Percentiles rank a stretch among this genome's conserved stretches.
Evolutionary conservation across 164 flowering plant genomes (phyloP).

Genomic region (Vitis vinifera): DNA sequence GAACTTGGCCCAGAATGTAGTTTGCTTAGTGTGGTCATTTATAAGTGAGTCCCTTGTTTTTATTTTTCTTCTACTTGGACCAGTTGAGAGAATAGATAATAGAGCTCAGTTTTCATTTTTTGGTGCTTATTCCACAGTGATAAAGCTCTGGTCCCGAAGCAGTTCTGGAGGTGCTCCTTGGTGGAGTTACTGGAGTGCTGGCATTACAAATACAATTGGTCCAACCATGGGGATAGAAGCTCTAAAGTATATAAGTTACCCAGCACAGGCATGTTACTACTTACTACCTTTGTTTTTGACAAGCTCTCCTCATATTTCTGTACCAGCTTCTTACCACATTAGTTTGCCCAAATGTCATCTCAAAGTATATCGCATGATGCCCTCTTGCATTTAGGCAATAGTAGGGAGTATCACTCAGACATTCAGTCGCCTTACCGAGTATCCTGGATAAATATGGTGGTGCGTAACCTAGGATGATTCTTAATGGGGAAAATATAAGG

Average conservation of each 20-base stretch:
- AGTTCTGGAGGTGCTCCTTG: constrained; percentile 83
- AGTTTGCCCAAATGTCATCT: too few species aligned
- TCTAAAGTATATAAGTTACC: constrained; percentile 93
- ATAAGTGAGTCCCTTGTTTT: constrained; percentile 56
- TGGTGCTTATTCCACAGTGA: constrained; percentile 45
- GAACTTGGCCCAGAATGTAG: constrained; percentile 89
- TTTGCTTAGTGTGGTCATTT: constrained; percentile 93
- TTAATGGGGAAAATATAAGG: not conserved
- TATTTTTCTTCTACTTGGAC: constrained; percentile 3
- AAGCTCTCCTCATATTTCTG: too few species aligned
- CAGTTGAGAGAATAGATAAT: not conserved
- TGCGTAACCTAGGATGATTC: too few species aligned
- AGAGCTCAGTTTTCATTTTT: too few species aligned
- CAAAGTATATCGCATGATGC: too few species aligned
- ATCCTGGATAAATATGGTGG: too few species aligned
- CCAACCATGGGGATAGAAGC: constrained; percentile 99
- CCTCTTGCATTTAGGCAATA: too few species aligned
- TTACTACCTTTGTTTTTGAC: not conserved
- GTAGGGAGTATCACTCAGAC: too few species aligned
- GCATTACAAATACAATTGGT: constrained; percentile 94
- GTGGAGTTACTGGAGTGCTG: constrained; percentile 98
- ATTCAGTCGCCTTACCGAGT: too few species aligned
- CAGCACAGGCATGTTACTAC: constrained; percentile 74
- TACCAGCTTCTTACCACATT: too few species aligned
- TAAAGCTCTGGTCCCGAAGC: constrained; percentile 77